Evolutionary conservation across 83 land plant species (phyloP).

Genomic region (Isoetes engelmannii): DNA sequence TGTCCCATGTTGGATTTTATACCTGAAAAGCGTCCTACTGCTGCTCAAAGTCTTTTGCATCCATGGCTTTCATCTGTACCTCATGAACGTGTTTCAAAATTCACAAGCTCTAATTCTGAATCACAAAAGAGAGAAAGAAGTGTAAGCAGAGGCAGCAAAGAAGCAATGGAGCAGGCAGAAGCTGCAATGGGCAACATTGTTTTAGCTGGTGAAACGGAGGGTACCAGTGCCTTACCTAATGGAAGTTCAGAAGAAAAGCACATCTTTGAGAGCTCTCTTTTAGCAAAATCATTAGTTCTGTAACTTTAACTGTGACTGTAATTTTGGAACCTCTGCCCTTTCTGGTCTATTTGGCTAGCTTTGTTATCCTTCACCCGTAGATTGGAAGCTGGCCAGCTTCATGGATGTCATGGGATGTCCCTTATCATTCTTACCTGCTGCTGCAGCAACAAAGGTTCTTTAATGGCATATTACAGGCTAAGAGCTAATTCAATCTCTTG

Average conservation of each 20-base stretch:
- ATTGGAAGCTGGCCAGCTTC: too few relatives aligned
- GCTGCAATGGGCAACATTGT: conserved; percentile 39
- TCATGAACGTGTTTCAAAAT: background rate
- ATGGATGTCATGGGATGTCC: too few relatives aligned
- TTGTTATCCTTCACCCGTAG: too few relatives aligned
- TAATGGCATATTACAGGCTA: too few relatives aligned
- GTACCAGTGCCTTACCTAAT: conserved; percentile 8
- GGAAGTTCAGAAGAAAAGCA: conserved; percentile 16
- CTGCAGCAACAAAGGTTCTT: too few relatives aligned
- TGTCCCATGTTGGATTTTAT: conserved; percentile 35
- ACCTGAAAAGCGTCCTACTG: conserved; percentile 41
- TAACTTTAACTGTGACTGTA: too few relatives aligned
- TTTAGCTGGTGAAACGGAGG: conserved; percentile 19
- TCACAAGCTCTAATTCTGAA: background rate
- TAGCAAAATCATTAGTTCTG: background rate
- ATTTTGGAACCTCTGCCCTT: too few relatives aligned
- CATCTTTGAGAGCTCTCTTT: conserved; percentile 11
- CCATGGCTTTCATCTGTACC: conserved; percentile 26
- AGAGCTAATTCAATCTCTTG: too few relatives aligned
- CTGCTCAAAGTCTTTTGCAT: conserved; percentile 32
- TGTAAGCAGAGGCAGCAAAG: conserved; percentile 19
- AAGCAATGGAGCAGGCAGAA: conserved; percentile 31
- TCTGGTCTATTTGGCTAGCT: too few relatives aligned
- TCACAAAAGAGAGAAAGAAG: conserved; percentile 14
- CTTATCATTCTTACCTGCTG: too few relatives aligned